phyloP scores from a whole-genome alignment of 805 yeast genomes.

The Jamesozyma piceae region DNA sequence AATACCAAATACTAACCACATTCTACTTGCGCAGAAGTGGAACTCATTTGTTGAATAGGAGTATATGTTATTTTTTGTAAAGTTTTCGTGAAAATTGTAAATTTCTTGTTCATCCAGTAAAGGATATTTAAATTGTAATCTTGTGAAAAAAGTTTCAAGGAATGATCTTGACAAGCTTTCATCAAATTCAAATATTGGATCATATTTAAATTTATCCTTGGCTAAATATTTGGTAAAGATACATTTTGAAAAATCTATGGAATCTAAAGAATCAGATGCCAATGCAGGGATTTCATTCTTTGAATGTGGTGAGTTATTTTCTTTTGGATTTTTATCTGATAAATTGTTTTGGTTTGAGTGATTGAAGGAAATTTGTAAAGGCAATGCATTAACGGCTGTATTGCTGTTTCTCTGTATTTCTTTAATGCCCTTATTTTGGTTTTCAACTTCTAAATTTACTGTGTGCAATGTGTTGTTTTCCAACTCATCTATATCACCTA shows the following conservation, averaged over 20 bases:
- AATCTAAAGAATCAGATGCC: slow-evolving; percentile 28
- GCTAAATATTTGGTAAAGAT: slow-evolving; percentile 40
- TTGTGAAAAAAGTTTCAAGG: slow-evolving; percentile 43
- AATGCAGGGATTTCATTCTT: slow-evolving; percentile 8
- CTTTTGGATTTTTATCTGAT: neutral
- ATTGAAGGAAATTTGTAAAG: neutral
- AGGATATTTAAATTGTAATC: slow-evolving; percentile 50
- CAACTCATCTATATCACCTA: slow-evolving; percentile 15
- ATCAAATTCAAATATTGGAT: slow-evolving; percentile 47
- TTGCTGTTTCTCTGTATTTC: neutral
- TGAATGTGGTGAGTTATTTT: neutral
- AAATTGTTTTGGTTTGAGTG: neutral
- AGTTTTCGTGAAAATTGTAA: slow-evolving; percentile 41
- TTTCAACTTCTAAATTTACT: neutral
- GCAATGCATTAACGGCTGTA: neutral
- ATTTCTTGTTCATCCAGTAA: slow-evolving; percentile 46
- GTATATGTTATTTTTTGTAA: slow-evolving; percentile 35
- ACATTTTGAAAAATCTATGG: slow-evolving; percentile 34
- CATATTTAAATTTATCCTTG: slow-evolving; percentile 36
- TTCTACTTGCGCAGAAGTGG: slow-evolving; percentile 45
- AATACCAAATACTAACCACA: slow-evolving; percentile 47
- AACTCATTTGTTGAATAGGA: slow-evolving; percentile 31
- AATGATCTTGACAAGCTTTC: slow-evolving; percentile 40
- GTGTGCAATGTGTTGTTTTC: slow-evolving; percentile 1
- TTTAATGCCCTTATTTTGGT: neutral